phyloP scores from a whole-genome alignment of 2,329 filamentous ascomycete species.

The Colletotrichum lupini region DNA sequence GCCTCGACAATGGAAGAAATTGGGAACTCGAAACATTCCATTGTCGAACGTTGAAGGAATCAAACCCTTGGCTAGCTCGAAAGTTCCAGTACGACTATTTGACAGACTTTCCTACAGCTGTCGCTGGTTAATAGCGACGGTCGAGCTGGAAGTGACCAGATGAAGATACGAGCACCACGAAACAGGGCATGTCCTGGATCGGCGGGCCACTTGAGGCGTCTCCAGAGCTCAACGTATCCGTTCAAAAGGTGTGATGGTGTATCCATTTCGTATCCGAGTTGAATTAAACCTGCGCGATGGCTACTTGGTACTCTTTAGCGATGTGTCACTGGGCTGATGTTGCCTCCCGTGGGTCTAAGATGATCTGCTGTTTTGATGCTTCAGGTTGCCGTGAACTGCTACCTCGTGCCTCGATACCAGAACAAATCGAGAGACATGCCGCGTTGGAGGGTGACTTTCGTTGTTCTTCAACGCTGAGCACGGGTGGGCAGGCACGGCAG shows the following conservation, averaged over 20 bases:
- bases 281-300: conserved; percentile 3
- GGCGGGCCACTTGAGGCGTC: conserved; percentile 8
- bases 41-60: neutral
- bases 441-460: too few relatives aligned
- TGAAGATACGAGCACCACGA: neutral
- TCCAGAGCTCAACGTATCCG: neutral
- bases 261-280: neutral
- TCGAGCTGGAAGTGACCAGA: neutral
- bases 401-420: neutral
- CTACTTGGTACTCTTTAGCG: neutral
- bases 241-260: neutral
- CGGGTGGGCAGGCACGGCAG: too few relatives aligned
- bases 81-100: neutral
- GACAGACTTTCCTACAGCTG: neutral
- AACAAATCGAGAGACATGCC: neutral
- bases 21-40: neutral
- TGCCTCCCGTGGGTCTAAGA: neutral
- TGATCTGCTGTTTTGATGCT: neutral
- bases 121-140: neutral
- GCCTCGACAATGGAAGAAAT: neutral
- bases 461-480: conserved; percentile 16
- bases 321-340: neutral
- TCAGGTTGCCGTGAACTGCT: neutral
- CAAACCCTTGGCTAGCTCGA: neutral
- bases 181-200: conserved; percentile 9